These are phyloP conservation scores for Lactifluus echinatus DNA, from an alignment of 768 basidiomycete species.

Conservation along the genomic window DNA sequence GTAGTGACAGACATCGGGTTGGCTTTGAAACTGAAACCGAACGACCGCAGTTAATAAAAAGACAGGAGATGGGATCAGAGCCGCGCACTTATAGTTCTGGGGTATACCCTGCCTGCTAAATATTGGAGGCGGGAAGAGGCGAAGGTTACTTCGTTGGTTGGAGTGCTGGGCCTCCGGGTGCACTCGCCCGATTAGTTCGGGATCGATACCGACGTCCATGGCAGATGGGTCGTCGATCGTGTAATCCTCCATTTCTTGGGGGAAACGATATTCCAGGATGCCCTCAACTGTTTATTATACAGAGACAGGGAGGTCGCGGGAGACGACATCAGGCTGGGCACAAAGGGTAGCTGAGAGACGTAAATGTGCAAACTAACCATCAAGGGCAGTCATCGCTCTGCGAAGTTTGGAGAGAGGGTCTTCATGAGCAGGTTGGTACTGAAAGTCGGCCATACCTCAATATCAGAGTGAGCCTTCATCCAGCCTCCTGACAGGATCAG, in stretches of 20 bases:
- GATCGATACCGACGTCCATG: slow-evolving; percentile 42
- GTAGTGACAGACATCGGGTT: slow-evolving; percentile 67
- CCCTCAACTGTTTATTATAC: slow-evolving; percentile 47
- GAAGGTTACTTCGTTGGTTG: slow-evolving; percentile 45
- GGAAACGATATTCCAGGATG: slow-evolving; percentile 61
- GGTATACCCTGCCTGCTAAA: slow-evolving; percentile 79
- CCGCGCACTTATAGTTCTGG: slow-evolving; percentile 66
- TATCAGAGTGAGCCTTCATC: no score
- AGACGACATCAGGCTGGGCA: no score
- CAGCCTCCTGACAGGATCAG: background rate
- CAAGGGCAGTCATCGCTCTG: slow-evolving; percentile 66
- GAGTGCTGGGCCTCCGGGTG: slow-evolving; percentile 12
- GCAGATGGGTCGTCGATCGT: slow-evolving; percentile 28
- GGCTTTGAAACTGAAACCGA: slow-evolving; percentile 53
- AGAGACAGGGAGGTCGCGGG: no score
- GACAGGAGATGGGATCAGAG: background rate
- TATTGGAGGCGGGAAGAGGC: slow-evolving; percentile 80
- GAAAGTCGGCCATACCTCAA: slow-evolving; percentile 89
- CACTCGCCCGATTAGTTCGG: slow-evolving; percentile 26
- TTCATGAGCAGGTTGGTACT: slow-evolving; percentile 66
- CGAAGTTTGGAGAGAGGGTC: slow-evolving; percentile 68
- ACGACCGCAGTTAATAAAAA: background rate
- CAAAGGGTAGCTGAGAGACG: background rate
- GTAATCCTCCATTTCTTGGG: slow-evolving; percentile 61
- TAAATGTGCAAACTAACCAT: slow-evolving; percentile 46